These are phyloP conservation scores for Candida patagonica DNA, from an alignment of 805 yeast species.

Conservation along the genomic window DNA sequence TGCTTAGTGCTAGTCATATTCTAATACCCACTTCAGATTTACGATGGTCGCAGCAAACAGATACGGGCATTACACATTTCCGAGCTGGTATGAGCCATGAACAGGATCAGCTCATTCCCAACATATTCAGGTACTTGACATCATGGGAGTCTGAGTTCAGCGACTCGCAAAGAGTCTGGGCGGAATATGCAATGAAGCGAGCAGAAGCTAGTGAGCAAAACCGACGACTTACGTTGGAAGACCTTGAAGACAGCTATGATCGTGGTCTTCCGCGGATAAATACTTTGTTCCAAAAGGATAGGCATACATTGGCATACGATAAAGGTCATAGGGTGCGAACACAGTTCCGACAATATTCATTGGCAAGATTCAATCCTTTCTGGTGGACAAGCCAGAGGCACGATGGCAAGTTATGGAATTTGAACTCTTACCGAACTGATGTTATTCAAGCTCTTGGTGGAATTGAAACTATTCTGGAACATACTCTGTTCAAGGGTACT, in stretches of 20 bases:
- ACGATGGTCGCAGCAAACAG: constrained; percentile 87
- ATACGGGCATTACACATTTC: constrained; percentile 89
- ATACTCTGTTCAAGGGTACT: constrained; percentile 89
- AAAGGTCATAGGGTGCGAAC: constrained; percentile 84
- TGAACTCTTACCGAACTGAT: constrained; percentile 87
- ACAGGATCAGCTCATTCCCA: constrained; percentile 71
- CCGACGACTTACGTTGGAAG: constrained; percentile 83
- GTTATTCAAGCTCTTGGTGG: constrained; percentile 98
- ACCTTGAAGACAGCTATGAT: constrained; percentile 91
- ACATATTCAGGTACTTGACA: constrained; percentile 83
- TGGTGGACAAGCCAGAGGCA: constrained; percentile 96
- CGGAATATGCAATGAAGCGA: constrained; percentile 86
- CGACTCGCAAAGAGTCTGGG: constrained; percentile 96
- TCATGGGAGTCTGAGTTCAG: constrained; percentile 95
- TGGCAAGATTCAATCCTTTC: constrained; percentile 73
- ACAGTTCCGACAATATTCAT: constrained; percentile 63
- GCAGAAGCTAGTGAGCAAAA: constrained; percentile 80
- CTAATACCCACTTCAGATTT: constrained; percentile 89
- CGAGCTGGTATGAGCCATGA: constrained; percentile 86
- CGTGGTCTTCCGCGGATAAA: constrained; percentile 94
- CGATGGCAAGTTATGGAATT: constrained; percentile 93
- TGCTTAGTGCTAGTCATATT: constrained; percentile 95
- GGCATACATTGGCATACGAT: constrained; percentile 90
- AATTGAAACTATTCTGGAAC: constrained; percentile 90
- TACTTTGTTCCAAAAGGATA: constrained; percentile 87